phyloP scores from a whole-genome alignment of 2,329 filamentous ascomycete genomes.

The Chaetomium globosum region DNA sequence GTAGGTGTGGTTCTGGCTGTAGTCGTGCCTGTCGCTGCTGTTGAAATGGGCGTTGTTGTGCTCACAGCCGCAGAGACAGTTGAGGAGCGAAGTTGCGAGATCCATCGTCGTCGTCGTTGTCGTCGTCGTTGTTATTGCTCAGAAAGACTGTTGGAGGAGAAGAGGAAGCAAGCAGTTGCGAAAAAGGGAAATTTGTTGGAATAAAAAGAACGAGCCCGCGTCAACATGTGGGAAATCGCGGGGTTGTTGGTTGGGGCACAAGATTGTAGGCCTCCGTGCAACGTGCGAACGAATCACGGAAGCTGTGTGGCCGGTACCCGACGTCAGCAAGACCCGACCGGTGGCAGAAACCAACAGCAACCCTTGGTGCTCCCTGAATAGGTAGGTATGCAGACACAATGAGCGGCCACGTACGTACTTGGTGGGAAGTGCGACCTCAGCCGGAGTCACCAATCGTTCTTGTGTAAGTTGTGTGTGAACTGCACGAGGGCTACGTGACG shows the following conservation, averaged over 20 bases:
- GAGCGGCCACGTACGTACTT: no score
- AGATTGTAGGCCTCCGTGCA: neutral
- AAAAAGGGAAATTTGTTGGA: neutral
- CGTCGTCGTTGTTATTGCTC: neutral
- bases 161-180: neutral
- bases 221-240: no score
- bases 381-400: neutral
- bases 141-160: neutral
- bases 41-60: neutral
- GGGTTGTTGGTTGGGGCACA: neutral
- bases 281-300: neutral
- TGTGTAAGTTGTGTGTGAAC: no score
- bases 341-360: neutral
- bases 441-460: no score
- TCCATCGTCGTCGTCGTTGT: conserved; percentile 9
- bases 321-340: neutral
- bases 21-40: neutral
- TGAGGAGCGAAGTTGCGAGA: conserved; percentile 18
- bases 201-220: neutral
- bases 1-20: neutral
- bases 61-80: conserved; percentile 25
- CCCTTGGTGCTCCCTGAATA: neutral
- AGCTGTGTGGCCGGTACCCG: neutral
- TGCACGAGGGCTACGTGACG: no score
- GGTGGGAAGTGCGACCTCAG: no score